These are phyloP conservation scores for Claviceps paspali DNA, from an alignment of 2,329 filamentous ascomycete genomes.

Conservation along the genomic window DNA sequence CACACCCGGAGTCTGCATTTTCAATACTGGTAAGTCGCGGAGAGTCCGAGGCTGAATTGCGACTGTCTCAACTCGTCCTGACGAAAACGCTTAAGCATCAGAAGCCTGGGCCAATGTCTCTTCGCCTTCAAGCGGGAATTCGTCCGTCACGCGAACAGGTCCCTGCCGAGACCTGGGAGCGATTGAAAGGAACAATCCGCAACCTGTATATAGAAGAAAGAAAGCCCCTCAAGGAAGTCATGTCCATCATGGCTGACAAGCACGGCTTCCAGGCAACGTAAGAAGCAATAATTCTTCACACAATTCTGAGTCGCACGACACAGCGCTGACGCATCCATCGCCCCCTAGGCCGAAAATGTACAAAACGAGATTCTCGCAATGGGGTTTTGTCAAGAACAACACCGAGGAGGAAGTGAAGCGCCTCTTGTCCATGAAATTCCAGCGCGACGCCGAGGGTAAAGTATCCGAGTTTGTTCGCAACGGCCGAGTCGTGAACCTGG, in stretches of 20 bases:
- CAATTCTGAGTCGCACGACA: background rate
- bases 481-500: slow-evolving; percentile 34
- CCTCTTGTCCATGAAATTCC: slow-evolving; percentile 35
- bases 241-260: slow-evolving; percentile 32
- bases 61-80: background rate
- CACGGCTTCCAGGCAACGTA: slow-evolving; percentile 34
- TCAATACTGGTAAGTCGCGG: slow-evolving; percentile 13
- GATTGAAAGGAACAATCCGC: slow-evolving; percentile 29
- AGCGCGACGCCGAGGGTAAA: slow-evolving; percentile 36
- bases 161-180: slow-evolving; percentile 31
- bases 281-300: slow-evolving; percentile 9
- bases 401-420: slow-evolving; percentile 37
- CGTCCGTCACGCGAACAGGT: slow-evolving; percentile 27
- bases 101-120: slow-evolving; percentile 15
- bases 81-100: slow-evolving; percentile 12
- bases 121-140: slow-evolving; percentile 17
- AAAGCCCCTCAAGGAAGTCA: slow-evolving; percentile 36
- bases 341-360: slow-evolving; percentile 34
- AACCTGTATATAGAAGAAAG: slow-evolving; percentile 32
- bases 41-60: no score
- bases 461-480: slow-evolving; percentile 37
- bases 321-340: slow-evolving; percentile 10
- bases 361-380: slow-evolving; percentile 39
- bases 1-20: slow-evolving; percentile 6
- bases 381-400: slow-evolving; percentile 40